A percentile compares a stretch with the other conserved stretches of the same genome.
These are phyloP conservation scores for Starmera pachycereana DNA, from an alignment of 805 yeast genomes.

Conservation along the genomic window DNA sequence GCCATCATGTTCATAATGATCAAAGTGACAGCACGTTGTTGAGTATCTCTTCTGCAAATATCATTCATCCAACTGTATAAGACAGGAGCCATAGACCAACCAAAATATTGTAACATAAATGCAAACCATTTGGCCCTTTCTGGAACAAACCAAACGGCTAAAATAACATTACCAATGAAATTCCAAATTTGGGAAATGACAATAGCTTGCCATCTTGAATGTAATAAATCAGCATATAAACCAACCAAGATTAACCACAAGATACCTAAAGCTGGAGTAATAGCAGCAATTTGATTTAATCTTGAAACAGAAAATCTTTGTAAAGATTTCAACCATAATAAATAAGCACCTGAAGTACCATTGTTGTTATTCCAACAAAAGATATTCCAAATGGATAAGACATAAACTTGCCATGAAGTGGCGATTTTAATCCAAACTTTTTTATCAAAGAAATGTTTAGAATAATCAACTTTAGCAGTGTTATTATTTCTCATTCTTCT, in stretches of 20 bases:
- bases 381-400: slow-evolving; percentile 38
- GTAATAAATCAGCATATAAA: slow-evolving; percentile 33
- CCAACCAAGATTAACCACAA: slow-evolving; percentile 24
- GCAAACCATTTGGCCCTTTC: slow-evolving; percentile 53
- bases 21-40: slow-evolving; percentile 40
- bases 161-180: slow-evolving; percentile 37
- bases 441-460: slow-evolving; percentile 27
- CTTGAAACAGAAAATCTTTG: slow-evolving; percentile 27
- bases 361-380: slow-evolving; percentile 49
- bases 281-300: slow-evolving; percentile 36
- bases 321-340: slow-evolving; percentile 39
- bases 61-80: slow-evolving; percentile 50
- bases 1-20: slow-evolving; percentile 43
- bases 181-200: slow-evolving; percentile 42
- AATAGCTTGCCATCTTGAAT: slow-evolving; percentile 45
- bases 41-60: slow-evolving; percentile 43
- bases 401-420: slow-evolving; percentile 45
- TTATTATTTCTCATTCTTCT: slow-evolving; percentile 27
- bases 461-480: slow-evolving; percentile 16
- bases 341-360: slow-evolving; percentile 38
- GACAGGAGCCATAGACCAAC: slow-evolving; percentile 53
- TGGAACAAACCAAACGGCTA: slow-evolving; percentile 46
- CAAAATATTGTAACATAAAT: slow-evolving; percentile 43
- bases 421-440: slow-evolving; percentile 43
- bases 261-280: slow-evolving; percentile 48